Evolutionary conservation across 768 basidiomycete genomes (phyloP), one percentile per base, ranked within the genome.

Genomic region (Amanita pseudoporphyria): DNA sequence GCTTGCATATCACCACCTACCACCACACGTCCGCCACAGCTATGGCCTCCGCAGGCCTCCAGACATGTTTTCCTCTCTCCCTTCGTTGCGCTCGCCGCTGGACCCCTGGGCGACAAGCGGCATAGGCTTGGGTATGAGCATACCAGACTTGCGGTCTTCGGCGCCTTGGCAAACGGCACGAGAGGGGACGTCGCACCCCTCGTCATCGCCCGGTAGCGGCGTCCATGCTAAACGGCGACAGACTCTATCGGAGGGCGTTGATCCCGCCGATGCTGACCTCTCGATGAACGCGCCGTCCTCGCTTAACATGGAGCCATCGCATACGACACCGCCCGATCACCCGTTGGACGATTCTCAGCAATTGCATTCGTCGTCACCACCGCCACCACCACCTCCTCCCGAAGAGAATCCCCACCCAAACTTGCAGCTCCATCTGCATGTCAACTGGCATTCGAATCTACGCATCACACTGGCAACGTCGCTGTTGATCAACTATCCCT

Each of bases 401-500:
- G 62, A 61, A 49, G 58, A 60, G 62, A 69, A 65, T 52, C 57
- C 63, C 7, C 68, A 72, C 40, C 81, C 88, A 1, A 87, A 94
- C 61, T 71, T 98, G 24, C 96, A 99, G 62, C 65, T 96, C 3
- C 93, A 97, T 61, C 71, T 99, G 0, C 81, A 83, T 58, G 69
- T 97, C 38, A 74, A 78, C 28, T 95, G 95, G 82, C 78, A 83
- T 46, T 90, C 94, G 9, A 83, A 96, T 63, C 72, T 98, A 7
- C 84, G 87, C 13, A 73, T 99, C 56, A 88, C 87, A 6, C 74
- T 99, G 49, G 82, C 88, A 26, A 98, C 96, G 0, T 94, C 91
- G 7, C 76, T 98, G 22, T 78, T 93, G 53, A 93, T 99, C 66
- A 96, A 99, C 67, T 97, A 98, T 63, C 96, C 96, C 5, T 92